Base-by-base conservation (phyloP, 2,329 filamentous ascomycete genomes). In the Colletotrichum navitas region DNA sequence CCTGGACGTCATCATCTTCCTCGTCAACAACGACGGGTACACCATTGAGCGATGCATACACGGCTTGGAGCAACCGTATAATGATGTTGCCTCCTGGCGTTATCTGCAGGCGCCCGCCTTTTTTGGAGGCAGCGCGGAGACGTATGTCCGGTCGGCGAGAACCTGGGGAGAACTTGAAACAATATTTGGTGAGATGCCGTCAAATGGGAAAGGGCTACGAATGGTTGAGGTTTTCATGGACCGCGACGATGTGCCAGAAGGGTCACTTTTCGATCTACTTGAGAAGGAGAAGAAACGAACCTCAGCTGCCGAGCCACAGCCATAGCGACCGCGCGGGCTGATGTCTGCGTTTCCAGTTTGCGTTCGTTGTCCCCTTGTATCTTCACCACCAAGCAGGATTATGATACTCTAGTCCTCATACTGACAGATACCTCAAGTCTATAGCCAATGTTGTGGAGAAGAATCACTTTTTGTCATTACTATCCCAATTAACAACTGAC, bases 21-120 rank as follows among this genome's bases (percentile, higher is more conserved):
- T 90, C 11, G 84, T 90, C 74, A 90, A 90, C 75, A 90, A 90
- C 66, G 83, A 86, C 36, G 88, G 88, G 0, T 90, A 90, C 74
- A 88, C 88, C 0, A 88, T 90, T 60, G 88, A 90, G 79, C 80
- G 88, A 10, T 82, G 83, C 56, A 89, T 90, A 61, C 87, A 90
- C 73, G 88, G 88, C 10, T 79, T 84, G 24, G 81, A 85, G 21
- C 81, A 87, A 71, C 76, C 68, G 0, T 90, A 90, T 76, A 90
- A 90, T 66, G 87, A 90, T 61, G 76, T 86, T 39, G 81, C 85
- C n/a, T 77, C 81, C 0, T 89, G 87, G 87, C 79, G 84, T 59
- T 85, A 89, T 68, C 81, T 85, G 10, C 79, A 85, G 56, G 85
- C 85, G 6, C 81, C 85, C 1, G 78, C 76, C 16, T 84, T 87